A percentile compares a stretch with the other conserved stretches of the same genome.
phyloP scores from a whole-genome alignment of 257 asterid genomes.

The Fraxinus americana region DNA sequence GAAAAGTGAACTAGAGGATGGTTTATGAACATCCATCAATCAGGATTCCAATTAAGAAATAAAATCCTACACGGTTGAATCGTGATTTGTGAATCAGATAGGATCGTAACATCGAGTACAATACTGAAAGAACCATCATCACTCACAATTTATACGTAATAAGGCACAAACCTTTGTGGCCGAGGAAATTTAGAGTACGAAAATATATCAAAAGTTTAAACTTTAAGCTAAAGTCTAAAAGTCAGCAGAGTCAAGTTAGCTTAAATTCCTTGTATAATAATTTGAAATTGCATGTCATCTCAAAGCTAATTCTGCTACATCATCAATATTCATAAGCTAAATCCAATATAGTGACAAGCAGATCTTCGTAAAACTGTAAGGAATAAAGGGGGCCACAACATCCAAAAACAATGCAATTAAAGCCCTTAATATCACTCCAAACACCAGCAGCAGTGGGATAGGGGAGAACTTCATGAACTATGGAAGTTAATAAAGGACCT shows the following conservation, averaged over 20 bases:
- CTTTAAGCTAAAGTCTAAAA: background rate
- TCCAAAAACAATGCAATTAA: background rate
- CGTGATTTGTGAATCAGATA: background rate
- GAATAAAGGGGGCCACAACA: background rate
- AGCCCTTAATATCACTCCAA: background rate
- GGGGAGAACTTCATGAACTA: background rate
- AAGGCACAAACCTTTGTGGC: background rate
- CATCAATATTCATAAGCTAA: background rate
- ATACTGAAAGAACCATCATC: background rate
- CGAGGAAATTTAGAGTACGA: background rate
- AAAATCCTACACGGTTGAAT: background rate
- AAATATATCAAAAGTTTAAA: background rate
- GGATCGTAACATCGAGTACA: background rate
- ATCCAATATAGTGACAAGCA: no score
- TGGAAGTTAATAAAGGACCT: background rate
- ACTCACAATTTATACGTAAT: no score
- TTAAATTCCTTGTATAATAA: no score
- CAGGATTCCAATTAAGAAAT: background rate
- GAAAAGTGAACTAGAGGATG: background rate
- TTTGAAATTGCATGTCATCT: background rate
- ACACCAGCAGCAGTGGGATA: background rate
- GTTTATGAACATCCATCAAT: background rate
- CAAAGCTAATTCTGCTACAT: background rate
- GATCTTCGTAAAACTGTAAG: background rate
- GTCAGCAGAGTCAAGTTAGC: background rate